Evolutionary conservation across 495 filamentous ascomycete genomes (phyloP).

Genomic region (Neurospora sp.): DNA sequence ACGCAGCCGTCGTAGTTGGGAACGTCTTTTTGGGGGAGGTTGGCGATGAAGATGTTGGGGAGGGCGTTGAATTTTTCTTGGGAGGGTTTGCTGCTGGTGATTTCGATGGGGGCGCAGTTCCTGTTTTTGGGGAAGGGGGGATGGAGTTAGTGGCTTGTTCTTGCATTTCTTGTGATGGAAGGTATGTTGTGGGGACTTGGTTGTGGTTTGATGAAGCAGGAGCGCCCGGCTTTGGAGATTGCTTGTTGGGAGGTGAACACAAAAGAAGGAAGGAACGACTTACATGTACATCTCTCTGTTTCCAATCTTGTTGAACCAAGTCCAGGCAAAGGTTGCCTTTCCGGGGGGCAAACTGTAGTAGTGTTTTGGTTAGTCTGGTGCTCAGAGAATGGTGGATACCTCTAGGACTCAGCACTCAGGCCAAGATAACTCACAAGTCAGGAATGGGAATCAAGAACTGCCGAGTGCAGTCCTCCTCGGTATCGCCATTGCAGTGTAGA

Average conservation of each 20-base stretch:
- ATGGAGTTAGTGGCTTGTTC: too few species aligned
- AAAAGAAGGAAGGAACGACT: not conserved
- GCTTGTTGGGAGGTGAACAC: too few species aligned
- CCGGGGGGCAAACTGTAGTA: constrained; percentile 12
- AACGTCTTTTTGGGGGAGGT: constrained; percentile 27
- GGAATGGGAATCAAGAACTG: constrained; percentile 18
- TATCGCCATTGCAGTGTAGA: too few species aligned
- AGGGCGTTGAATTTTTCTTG: constrained; percentile 22
- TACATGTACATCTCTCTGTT: constrained; percentile 51
- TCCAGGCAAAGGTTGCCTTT: constrained; percentile 44
- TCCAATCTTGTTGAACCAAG: constrained; percentile 49
- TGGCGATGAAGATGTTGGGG: constrained; percentile 51
- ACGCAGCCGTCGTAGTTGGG: constrained; percentile 11
- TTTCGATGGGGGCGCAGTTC: constrained; percentile 45
- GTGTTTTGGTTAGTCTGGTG: not conserved
- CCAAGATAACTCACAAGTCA: constrained; percentile 7
- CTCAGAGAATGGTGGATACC: too few species aligned
- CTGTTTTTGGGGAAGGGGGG: not conserved
- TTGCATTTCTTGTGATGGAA: too few species aligned
- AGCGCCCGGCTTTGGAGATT: too few species aligned
- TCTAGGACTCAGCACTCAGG: too few species aligned
- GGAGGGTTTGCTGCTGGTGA: constrained; percentile 32
- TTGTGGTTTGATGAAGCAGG: not conserved
- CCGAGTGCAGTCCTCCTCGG: constrained; percentile 13
- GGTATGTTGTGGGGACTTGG: too few species aligned